Conservation (phyloP, 2,329 filamentous ascomycete genomes). For the Exophiala oligosperma region DNA sequence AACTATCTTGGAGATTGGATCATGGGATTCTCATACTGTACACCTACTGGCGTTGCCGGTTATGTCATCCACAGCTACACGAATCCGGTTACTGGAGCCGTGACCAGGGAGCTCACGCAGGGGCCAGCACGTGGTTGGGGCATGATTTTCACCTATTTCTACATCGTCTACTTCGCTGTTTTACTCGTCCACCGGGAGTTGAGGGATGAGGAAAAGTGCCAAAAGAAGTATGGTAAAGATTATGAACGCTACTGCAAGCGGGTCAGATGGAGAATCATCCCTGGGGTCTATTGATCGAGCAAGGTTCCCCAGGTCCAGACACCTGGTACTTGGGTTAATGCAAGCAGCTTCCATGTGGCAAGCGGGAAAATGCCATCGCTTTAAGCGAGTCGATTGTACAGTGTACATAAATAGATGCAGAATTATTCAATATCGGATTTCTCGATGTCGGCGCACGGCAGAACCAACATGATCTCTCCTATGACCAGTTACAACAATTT, state of each 20-base stretch:
- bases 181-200: slow-evolving; percentile 82
- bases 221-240: slow-evolving; percentile 85
- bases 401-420: background rate
- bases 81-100: slow-evolving; percentile 52
- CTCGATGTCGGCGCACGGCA: no score
- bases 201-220: slow-evolving; percentile 88
- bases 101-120: slow-evolving; percentile 66
- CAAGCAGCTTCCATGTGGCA: background rate
- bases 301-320: background rate
- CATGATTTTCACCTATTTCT: slow-evolving; percentile 91
- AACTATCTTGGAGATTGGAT: slow-evolving; percentile 97
- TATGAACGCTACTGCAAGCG: slow-evolving; percentile 86
- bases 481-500: no score
- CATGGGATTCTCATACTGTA: slow-evolving; percentile 85
- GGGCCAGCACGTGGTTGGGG: slow-evolving; percentile 78
- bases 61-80: slow-evolving; percentile 65
- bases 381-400: background rate
- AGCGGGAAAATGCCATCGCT: background rate
- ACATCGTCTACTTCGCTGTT: slow-evolving; percentile 86
- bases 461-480: no score
- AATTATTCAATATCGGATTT: background rate
- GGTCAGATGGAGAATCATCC: slow-evolving; percentile 80
- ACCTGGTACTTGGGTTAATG: background rate
- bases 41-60: slow-evolving; percentile 82
- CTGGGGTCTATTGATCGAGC: slow-evolving; percentile 36